phyloP scores from a whole-genome alignment of 2,329 filamentous ascomycete genomes.

The Pleomassaria siparia region DNA sequence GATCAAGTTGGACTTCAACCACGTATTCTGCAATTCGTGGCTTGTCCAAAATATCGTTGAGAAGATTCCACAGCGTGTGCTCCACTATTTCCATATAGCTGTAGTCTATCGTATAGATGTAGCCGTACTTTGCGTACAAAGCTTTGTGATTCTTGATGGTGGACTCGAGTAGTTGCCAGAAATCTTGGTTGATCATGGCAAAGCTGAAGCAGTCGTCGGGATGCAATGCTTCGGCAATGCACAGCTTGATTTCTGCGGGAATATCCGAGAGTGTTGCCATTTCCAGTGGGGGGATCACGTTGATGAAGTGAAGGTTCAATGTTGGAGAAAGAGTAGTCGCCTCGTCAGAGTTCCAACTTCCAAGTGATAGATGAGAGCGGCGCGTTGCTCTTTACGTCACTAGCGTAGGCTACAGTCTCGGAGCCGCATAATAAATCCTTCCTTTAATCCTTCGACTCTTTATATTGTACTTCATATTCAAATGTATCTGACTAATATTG shows the following conservation, averaged over 20 bases:
- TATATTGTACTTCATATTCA: no score
- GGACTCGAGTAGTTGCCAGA: constrained; percentile 1
- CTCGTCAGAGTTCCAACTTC: no score
- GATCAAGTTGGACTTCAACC: background rate
- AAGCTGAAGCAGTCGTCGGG: constrained; percentile 6
- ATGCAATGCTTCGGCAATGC: background rate
- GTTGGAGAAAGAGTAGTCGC: background rate
- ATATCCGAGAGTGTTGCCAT: background rate
- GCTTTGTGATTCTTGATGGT: background rate
- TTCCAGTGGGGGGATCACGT: background rate
- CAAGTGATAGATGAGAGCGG: background rate
- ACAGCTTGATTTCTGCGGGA: constrained; percentile 4
- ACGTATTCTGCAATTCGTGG: constrained; percentile 1
- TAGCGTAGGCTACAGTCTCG: background rate
- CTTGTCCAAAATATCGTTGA: constrained; percentile 2
- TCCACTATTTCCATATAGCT: background rate
- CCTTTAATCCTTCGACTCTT: background rate
- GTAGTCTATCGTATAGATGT: background rate
- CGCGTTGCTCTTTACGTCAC: background rate
- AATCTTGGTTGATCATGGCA: background rate
- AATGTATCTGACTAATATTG: no score
- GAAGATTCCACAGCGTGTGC: constrained; percentile 2
- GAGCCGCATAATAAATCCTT: no score
- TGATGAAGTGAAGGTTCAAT: background rate
- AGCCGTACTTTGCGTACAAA: background rate